These are phyloP conservation scores for Sambucus nigra DNA, from an alignment of 129 eudicot species.

Conservation along the genomic window DNA sequence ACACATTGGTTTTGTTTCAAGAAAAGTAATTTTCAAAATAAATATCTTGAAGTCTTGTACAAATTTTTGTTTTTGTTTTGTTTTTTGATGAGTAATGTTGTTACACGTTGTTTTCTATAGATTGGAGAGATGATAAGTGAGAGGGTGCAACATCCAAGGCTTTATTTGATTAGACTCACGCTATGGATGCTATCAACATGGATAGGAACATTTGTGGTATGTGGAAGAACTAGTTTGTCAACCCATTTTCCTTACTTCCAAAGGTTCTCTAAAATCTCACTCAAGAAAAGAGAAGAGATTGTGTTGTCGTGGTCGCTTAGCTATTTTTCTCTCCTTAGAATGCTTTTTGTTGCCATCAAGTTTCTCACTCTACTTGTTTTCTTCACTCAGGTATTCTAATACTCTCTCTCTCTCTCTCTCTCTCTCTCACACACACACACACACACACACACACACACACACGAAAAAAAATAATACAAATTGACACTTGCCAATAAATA, in stretches of 20 bases:
- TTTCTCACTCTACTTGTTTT: slow-evolving; percentile 21
- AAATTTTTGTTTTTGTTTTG: too few species aligned
- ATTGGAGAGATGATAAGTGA: slow-evolving; percentile 15
- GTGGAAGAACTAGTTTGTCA: slow-evolving; percentile 22
- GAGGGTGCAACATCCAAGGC: slow-evolving; percentile 29
- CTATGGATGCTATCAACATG: slow-evolving; percentile 26
- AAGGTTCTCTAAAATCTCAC: slow-evolving; percentile 16
- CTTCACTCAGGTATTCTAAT: slow-evolving; percentile 29
- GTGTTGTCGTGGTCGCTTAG: slow-evolving; percentile 27
- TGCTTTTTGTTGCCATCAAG: slow-evolving; percentile 13
- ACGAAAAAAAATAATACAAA: too few species aligned
- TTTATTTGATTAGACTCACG: slow-evolving; percentile 8
- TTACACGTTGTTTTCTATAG: slow-evolving; percentile 6
- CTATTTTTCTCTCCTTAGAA: slow-evolving; percentile 20
- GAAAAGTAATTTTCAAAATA: too few species aligned
- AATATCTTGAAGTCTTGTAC: too few species aligned
- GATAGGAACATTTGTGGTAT: slow-evolving; percentile 24
- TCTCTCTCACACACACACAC: too few species aligned
- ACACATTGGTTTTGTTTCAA: too few species aligned
- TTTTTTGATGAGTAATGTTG: too few species aligned
- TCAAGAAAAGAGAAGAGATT: slow-evolving; percentile 15
- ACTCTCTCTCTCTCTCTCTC: background rate
- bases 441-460: too few species aligned
- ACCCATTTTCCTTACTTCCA: slow-evolving; percentile 21
- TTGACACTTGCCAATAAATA: too few species aligned